Evolutionary conservation across 2,329 filamentous ascomycete genomes (phyloP).

Genomic region (Mycosphaerella arachidis): DNA sequence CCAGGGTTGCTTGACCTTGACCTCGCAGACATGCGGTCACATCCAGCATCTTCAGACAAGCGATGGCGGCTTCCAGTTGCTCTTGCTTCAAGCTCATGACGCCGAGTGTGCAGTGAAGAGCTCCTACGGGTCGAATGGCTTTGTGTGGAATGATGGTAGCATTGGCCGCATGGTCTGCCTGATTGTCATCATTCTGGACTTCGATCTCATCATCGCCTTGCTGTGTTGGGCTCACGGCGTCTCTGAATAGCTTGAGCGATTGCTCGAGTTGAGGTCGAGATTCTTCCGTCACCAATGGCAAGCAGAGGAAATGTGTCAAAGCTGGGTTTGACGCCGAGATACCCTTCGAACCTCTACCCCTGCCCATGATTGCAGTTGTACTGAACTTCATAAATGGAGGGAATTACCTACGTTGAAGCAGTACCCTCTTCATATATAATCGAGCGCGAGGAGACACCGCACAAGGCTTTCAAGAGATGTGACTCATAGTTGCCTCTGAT

Average conservation of each 20-base stretch:
- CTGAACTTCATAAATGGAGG: not conserved
- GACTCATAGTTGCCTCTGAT: no score
- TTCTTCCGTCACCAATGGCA: slow-evolving; percentile 61
- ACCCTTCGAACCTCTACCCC: slow-evolving; percentile 3
- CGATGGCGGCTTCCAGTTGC: slow-evolving; percentile 47
- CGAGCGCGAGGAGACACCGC: no score
- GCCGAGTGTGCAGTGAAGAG: slow-evolving; percentile 80
- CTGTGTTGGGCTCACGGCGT: slow-evolving; percentile 44
- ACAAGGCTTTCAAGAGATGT: no score
- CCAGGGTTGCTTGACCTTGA: not conserved
- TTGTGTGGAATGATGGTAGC: slow-evolving; percentile 34
- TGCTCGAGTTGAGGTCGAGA: slow-evolving; percentile 63
- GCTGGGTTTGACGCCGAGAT: slow-evolving; percentile 37
- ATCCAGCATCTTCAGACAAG: slow-evolving; percentile 31
- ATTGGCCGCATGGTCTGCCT: not conserved
- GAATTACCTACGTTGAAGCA: not conserved
- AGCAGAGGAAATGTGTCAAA: slow-evolving; percentile 70
- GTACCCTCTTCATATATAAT: not conserved
- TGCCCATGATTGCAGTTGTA: not conserved
- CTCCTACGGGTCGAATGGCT: slow-evolving; percentile 71
- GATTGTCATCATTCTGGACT: not conserved
- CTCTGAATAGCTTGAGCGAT: slow-evolving; percentile 58
- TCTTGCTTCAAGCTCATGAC: slow-evolving; percentile 68
- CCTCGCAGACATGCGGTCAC: slow-evolving; percentile 20
- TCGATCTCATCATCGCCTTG: not conserved